Evolutionary conservation across 1,139 yeast genomes (phyloP).

Genomic region (Candida freyschussii): DNA sequence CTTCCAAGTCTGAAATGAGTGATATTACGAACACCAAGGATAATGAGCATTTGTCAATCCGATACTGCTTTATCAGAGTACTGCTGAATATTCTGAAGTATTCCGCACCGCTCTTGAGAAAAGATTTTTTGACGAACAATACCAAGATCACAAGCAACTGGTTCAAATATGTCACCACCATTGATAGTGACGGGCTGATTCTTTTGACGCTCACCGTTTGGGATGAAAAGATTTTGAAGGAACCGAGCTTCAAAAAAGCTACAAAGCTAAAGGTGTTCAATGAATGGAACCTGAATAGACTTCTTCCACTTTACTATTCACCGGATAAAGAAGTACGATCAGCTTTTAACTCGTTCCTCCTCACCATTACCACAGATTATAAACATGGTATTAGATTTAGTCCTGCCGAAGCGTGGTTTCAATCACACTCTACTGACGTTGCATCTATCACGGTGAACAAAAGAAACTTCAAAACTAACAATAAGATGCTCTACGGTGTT

Average conservation of each 20-base stretch:
- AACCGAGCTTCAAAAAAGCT: constrained; percentile 56
- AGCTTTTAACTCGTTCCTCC: constrained; percentile 45
- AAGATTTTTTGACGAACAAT: constrained; percentile 55
- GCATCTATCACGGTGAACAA: constrained; percentile 36
- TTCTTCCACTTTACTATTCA: constrained; percentile 49
- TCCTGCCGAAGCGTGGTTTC: constrained; percentile 54
- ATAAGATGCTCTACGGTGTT: constrained; percentile 61
- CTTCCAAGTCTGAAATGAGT: constrained; percentile 43
- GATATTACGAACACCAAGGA: constrained; percentile 29
- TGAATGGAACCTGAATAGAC: constrained; percentile 64
- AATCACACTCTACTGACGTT: constrained; percentile 25
- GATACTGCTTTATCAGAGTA: constrained; percentile 56
- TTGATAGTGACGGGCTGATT: constrained; percentile 47
- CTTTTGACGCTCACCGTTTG: constrained; percentile 42
- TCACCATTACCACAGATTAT: constrained; percentile 45
- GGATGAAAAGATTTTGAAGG: constrained; percentile 48
- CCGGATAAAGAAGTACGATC: constrained; percentile 32
- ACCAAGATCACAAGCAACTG: constrained; percentile 55
- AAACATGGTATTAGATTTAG: constrained; percentile 60
- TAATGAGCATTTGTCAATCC: constrained; percentile 39
- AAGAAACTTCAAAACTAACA: constrained; percentile 52
- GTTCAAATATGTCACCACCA: constrained; percentile 57
- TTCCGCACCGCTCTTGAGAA: constrained; percentile 51
- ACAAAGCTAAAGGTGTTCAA: constrained; percentile 74
- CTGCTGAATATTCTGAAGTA: constrained; percentile 50